Evolutionary conservation across 805 yeast species (phyloP).

Genomic region (Yarrowia sp.): DNA sequence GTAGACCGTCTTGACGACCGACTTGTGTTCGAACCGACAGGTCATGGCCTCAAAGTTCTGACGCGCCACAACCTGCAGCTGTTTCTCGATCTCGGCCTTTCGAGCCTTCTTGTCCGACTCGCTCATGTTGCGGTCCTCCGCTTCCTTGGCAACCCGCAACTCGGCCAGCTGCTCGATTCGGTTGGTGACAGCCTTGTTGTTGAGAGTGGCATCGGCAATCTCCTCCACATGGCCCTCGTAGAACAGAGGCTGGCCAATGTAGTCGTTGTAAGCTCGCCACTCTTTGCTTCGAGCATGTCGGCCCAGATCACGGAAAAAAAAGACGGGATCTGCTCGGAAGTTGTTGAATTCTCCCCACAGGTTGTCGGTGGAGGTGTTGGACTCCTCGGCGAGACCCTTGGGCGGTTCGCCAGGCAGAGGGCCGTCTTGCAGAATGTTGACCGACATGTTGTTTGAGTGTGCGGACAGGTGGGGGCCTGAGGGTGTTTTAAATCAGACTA

Average conservation of each 20-base stretch:
- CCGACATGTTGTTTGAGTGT: constrained; percentile 24
- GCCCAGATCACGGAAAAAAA: constrained; percentile 48
- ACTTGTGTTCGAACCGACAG: constrained; percentile 49
- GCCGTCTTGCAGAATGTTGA: constrained; percentile 32
- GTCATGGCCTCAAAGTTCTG: constrained; percentile 48
- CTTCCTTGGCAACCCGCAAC: constrained; percentile 47
- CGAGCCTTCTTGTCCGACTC: constrained; percentile 45
- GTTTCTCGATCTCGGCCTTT: constrained; percentile 44
- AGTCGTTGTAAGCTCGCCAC: constrained; percentile 52
- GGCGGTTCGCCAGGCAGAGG: constrained; percentile 30
- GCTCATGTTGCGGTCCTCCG: constrained; percentile 37
- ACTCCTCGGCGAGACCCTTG: constrained; percentile 29
- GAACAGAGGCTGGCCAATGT: constrained; percentile 51
- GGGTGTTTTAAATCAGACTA: constrained; percentile 22
- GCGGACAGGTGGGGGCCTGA: neutral
- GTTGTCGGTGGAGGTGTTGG: constrained; percentile 43
- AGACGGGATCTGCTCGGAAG: constrained; percentile 51
- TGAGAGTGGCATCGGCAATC: constrained; percentile 46
- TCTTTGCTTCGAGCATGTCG: constrained; percentile 49
- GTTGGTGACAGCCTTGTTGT: constrained; percentile 47
- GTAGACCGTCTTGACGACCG: constrained; percentile 48
- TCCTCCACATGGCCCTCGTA: constrained; percentile 48
- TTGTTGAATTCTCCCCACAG: constrained; percentile 48
- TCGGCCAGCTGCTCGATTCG: constrained; percentile 49
- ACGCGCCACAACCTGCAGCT: constrained; percentile 49